Conservation (phyloP, 306 rosid species). For the Prosopis cineraria region DNA sequence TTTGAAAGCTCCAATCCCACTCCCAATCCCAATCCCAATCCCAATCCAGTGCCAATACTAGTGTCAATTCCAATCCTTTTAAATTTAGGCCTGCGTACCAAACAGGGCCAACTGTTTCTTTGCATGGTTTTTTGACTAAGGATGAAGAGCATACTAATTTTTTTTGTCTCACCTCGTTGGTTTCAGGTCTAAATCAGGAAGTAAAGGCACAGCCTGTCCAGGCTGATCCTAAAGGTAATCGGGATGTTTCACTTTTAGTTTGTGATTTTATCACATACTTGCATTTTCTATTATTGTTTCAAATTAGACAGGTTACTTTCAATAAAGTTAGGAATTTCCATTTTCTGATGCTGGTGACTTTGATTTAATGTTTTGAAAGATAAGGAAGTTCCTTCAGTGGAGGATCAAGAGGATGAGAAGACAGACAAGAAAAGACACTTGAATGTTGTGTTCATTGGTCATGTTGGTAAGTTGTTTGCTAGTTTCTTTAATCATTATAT, state of each 20-base stretch:
- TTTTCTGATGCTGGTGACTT: slow-evolving; percentile 39
- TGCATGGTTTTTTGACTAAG: slow-evolving; percentile 18
- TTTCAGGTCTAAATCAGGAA: slow-evolving; percentile 57
- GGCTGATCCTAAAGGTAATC: slow-evolving; percentile 63
- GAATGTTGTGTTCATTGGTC: slow-evolving; percentile 95
- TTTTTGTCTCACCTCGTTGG: slow-evolving; percentile 23
- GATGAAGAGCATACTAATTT: slow-evolving; percentile 13
- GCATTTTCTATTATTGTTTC: slow-evolving; percentile 5
- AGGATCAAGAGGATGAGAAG: slow-evolving; percentile 49
- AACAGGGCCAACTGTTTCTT: no score
- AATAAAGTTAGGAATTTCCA: not conserved
- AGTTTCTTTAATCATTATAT: not conserved
- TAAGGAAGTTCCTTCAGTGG: slow-evolving; percentile 44
- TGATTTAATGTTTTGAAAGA: slow-evolving; percentile 50
- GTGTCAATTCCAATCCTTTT: no score
- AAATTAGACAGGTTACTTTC: slow-evolving; percentile 1
- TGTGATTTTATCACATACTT: not conserved
- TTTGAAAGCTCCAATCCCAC: no score
- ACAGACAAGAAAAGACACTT: slow-evolving; percentile 65
- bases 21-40: no score
- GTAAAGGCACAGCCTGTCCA: slow-evolving; percentile 41
- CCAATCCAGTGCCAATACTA: no score
- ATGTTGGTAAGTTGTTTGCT: slow-evolving; percentile 73
- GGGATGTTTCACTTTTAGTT: slow-evolving; percentile 11
- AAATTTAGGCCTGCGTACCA: no score